Conservation (phyloP, 1,284 basidiomycete species). For the Fomes fomentarius region DNA sequence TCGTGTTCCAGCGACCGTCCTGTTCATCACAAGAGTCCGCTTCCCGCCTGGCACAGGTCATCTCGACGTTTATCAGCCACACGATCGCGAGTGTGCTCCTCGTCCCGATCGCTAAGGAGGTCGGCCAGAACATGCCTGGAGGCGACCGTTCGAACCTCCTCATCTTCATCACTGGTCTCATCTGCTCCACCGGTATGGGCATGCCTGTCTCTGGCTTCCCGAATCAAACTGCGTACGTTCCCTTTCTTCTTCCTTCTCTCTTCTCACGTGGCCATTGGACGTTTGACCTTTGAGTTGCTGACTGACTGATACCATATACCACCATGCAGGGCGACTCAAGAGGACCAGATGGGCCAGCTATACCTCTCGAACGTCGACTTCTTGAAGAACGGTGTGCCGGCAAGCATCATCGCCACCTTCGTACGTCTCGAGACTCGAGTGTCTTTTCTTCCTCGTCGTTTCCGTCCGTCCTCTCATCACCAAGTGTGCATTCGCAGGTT, state of each 20-base stretch:
- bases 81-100: conserved; percentile 96
- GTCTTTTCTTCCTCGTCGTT: conserved; percentile 4
- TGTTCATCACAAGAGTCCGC: not conserved
- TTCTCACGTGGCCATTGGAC: not conserved
- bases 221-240: conserved; percentile 89
- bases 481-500: conserved; percentile 49
- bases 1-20: not conserved
- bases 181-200: conserved; percentile 97
- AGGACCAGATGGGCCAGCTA: conserved; percentile 91
- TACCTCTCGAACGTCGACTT: conserved; percentile 90
- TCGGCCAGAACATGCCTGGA: conserved; percentile 74
- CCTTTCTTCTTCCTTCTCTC: conserved; percentile 13
- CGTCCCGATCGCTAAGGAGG: conserved; percentile 93
- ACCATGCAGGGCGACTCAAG: conserved; percentile 83
- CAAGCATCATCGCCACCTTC: conserved; percentile 84
- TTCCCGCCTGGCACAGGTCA: conserved; percentile 46
- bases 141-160: conserved; percentile 76
- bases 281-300: too few species aligned
- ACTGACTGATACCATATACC: too few species aligned
- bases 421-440: conserved; percentile 50
- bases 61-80: conserved; percentile 93
- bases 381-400: conserved; percentile 91
- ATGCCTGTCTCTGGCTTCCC: conserved; percentile 98
- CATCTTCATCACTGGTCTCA: conserved; percentile 90
- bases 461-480: too few species aligned